Conservation (phyloP, 495 filamentous ascomycete species). For the Podospora anserina region DNA sequence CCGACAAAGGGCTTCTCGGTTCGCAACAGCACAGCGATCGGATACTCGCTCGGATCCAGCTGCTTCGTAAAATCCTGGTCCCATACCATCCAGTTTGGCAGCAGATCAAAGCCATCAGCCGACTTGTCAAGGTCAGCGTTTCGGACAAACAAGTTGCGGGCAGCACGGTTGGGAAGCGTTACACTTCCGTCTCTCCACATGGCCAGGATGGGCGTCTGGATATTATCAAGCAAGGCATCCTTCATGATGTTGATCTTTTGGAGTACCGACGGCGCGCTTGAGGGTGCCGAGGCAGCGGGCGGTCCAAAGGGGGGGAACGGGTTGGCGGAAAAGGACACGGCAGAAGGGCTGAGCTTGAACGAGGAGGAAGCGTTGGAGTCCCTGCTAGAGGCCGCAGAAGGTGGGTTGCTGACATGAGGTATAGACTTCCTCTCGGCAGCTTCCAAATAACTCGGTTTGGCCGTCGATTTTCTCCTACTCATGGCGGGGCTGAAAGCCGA, state of each 20-base stretch:
- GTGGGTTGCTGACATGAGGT: conserved; percentile 36
- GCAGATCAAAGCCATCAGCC: conserved; percentile 51
- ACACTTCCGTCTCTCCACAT: conserved; percentile 71
- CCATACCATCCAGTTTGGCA: conserved; percentile 54
- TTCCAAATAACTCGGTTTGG: conserved; percentile 33
- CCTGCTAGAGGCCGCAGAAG: conserved; percentile 43
- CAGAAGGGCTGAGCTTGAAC: conserved; percentile 39
- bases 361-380: conserved; percentile 34
- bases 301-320: conserved; percentile 59
- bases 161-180: conserved; percentile 61
- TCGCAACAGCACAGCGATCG: conserved; percentile 55
- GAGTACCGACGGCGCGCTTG: conserved; percentile 54
- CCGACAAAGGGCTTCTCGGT: conserved; percentile 54
- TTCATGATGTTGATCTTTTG: conserved; percentile 67
- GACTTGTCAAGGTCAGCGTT: conserved; percentile 39
- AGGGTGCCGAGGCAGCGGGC: conserved; percentile 46
- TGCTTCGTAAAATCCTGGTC: conserved; percentile 59
- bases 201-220: conserved; percentile 62
- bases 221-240: conserved; percentile 65
- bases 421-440: conserved; percentile 36
- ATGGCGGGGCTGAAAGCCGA: conserved; percentile 25
- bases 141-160: conserved; percentile 49
- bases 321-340: conserved; percentile 42
- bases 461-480: conserved; percentile 27
- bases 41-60: conserved; percentile 55